Percentiles rank a stretch among this genome's conserved stretches.
Evolutionary conservation across 169 alveolate genomes (phyloP).

Genomic region (Hammondia hammondi): DNA sequence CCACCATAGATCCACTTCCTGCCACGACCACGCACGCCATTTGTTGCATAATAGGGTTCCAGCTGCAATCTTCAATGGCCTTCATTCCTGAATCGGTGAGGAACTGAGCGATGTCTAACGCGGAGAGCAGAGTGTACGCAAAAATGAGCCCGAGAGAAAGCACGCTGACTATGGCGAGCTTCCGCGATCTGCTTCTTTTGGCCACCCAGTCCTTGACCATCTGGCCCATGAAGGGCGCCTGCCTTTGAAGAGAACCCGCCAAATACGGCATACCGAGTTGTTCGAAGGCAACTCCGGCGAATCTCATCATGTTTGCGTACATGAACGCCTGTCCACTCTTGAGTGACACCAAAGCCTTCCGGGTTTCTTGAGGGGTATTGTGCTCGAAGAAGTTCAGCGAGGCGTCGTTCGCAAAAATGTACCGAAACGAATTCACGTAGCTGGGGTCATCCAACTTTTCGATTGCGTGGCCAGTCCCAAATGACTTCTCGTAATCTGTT

Average conservation of each 20-base stretch:
- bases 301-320: constrained; percentile 64
- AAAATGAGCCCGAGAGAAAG: constrained; percentile 51
- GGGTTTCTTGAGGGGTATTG: constrained; percentile 59
- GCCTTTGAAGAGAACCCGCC: constrained; percentile 44
- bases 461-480: constrained; percentile 52
- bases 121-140: constrained; percentile 57
- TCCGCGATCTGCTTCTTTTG: constrained; percentile 47
- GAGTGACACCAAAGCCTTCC: constrained; percentile 56
- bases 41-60: constrained; percentile 63
- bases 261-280: constrained; percentile 50
- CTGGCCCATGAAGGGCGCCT: constrained; percentile 71
- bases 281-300: constrained; percentile 45
- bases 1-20: constrained; percentile 47
- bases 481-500: constrained; percentile 47
- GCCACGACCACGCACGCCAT: constrained; percentile 67
- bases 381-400: constrained; percentile 61
- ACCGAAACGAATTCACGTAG: constrained; percentile 56
- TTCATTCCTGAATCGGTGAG: constrained; percentile 44
- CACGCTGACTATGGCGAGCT: constrained; percentile 34
- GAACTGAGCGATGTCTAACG: constrained; percentile 55
- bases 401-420: constrained; percentile 60
- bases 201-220: constrained; percentile 64
- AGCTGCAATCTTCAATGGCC: constrained; percentile 57
- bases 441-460: constrained; percentile 52
- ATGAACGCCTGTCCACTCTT: constrained; percentile 57